phyloP scores from a whole-genome alignment of 176 grass and related monocot species.

The Zoysia pacifica region DNA sequence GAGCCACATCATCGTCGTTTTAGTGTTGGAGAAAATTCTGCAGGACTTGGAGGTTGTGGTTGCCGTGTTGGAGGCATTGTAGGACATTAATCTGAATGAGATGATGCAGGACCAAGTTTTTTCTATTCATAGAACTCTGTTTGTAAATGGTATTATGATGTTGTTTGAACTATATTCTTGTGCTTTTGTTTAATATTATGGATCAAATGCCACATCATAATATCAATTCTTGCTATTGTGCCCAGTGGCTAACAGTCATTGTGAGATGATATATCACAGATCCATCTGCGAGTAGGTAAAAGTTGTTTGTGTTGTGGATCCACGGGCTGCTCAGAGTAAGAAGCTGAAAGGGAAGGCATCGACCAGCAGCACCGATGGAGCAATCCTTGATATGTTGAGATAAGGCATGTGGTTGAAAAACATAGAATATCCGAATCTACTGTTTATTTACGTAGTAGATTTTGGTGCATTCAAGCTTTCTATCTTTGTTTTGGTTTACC shows the following conservation, averaged over 20 bases:
- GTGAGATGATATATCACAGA: slow-evolving; percentile 51
- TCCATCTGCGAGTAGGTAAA: slow-evolving; percentile 68
- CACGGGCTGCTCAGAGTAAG: slow-evolving; percentile 58
- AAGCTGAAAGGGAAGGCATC: slow-evolving; percentile 82
- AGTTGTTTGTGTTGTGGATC: slow-evolving; percentile 62
- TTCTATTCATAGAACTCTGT: not conserved
- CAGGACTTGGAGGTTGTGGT: slow-evolving; percentile 76
- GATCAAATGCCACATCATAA: slow-evolving; percentile 78
- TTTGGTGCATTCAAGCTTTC: slow-evolving; percentile 3
- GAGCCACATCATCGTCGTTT: slow-evolving; percentile 57
- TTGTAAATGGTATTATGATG: slow-evolving; percentile 1
- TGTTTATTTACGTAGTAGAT: slow-evolving; percentile 1
- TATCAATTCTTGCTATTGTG: slow-evolving; percentile 65
- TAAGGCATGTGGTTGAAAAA: slow-evolving; percentile 86
- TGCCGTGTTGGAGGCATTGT: slow-evolving; percentile 74
- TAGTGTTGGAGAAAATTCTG: slow-evolving; percentile 62
- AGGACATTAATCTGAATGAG: slow-evolving; percentile 70
- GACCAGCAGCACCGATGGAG: slow-evolving; percentile 58
- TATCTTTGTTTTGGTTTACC: slow-evolving; percentile 11
- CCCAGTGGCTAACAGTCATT: slow-evolving; percentile 45
- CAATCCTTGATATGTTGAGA: slow-evolving; percentile 69
- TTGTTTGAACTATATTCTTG: slow-evolving; percentile 7
- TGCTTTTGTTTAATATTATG: slow-evolving; percentile 23
- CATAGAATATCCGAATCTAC: slow-evolving; percentile 39
- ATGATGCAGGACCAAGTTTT: slow-evolving; percentile 61